Evolutionary conservation across 352 stramenopile species (phyloP), one percentile per base, ranked within the genome.

Genomic region (Globisporangium cystogenes): DNA sequence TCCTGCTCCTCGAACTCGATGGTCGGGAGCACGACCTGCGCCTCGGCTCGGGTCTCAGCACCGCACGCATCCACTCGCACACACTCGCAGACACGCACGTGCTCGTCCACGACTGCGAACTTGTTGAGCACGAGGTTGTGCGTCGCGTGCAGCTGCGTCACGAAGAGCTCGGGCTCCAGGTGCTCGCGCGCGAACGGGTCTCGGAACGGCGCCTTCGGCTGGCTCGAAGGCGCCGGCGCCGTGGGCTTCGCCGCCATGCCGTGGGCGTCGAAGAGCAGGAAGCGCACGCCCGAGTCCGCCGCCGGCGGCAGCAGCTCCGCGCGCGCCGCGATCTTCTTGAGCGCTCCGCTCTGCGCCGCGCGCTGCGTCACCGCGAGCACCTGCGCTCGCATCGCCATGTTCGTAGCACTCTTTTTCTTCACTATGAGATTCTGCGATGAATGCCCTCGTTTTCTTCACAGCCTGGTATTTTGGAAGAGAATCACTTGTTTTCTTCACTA

Each of bases 111-210:
- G 31, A 93, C 65, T 12, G 72, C 79, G 46, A 90, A 93, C 62
- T 93, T 93, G 62, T 93, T 90, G 40, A 93, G 70, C 48, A 90
- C 69, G 51, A 93, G 68, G 64, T 89, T 87, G 65, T 93, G 80
- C 26, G 76, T 82, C 43, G 60, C 76, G 50, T 89, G 67, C 27
- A 93, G 53, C 43, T 75, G 70, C 23, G 63, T 58, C 21, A 93
- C 54, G 37, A 90, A 86, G 10, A 93, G 54, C 51, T 90, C 82
- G 24, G 67, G 53, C 54, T 93, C 82, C 16, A 90, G 58, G 42
- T 87, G 70, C 45, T 89, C 76, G 51, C 82, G 73, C 4, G 74
- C 75, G 53, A 93, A 93, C 36, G 82, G 80, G 52, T 93, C 75
- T 48, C 69, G 71, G 52, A 87, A 88, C 41, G 53, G 51, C 48